phyloP scores from a whole-genome alignment of 371 early-diverging fungal genomes.

The Actinomortierella wolfii region DNA sequence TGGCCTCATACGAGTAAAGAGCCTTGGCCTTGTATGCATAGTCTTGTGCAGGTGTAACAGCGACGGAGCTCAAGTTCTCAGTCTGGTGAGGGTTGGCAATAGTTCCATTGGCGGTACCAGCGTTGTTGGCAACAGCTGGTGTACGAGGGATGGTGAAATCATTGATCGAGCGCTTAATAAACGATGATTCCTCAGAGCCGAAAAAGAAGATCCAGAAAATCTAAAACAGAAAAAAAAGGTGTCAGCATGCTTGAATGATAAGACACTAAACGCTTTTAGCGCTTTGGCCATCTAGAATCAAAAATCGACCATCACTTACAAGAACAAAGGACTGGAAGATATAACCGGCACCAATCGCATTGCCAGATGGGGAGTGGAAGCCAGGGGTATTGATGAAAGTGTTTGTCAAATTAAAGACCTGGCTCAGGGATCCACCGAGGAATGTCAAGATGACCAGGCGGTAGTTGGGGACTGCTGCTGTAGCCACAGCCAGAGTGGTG shows the following conservation, averaged over 20 bases:
- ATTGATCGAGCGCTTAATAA: constrained; percentile 53
- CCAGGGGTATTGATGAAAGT: constrained; percentile 33
- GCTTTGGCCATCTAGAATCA: too few relatives aligned
- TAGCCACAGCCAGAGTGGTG: constrained; percentile 51
- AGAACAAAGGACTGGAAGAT: constrained; percentile 65
- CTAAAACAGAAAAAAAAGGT: constrained; percentile 20
- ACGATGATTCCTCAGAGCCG: constrained; percentile 71
- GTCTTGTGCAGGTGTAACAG: constrained; percentile 44
- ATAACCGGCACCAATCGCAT: constrained; percentile 61
- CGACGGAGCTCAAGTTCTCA: constrained; percentile 37
- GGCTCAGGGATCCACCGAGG: constrained; percentile 50
- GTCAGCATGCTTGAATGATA: constrained; percentile 7
- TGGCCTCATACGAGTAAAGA: constrained; percentile 74
- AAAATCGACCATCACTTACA: too few relatives aligned
- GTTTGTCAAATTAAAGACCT: constrained; percentile 57
- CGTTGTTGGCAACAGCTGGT: constrained; percentile 19
- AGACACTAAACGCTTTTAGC: too few relatives aligned
- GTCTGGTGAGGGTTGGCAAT: constrained; percentile 21
- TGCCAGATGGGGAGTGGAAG: constrained; percentile 16
- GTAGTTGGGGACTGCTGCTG: constrained; percentile 46
- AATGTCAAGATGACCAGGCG: constrained; percentile 55
- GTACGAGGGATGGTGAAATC: constrained; percentile 45
- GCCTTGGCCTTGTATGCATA: constrained; percentile 63
- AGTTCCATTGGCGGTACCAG: constrained; percentile 11
- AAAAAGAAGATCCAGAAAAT: constrained; percentile 77